These are phyloP conservation scores for Globisporangium spiculum DNA, from an alignment of 352 stramenopile species.

Conservation along the genomic window DNA sequence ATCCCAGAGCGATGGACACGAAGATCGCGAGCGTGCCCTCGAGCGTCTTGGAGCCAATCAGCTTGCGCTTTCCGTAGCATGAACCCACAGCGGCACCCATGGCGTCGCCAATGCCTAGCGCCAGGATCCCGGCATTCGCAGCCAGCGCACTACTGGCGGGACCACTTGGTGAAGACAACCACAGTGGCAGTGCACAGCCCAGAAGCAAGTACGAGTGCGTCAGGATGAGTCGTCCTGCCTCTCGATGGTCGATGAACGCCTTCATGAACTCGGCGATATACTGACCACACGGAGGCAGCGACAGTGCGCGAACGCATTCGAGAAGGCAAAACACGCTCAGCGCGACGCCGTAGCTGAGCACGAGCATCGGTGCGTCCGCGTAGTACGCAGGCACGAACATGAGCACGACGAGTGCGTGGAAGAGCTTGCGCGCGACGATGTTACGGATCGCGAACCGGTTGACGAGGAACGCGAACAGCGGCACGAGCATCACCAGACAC, in stretches of 20 bases:
- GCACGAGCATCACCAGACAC: slow-evolving; percentile 53
- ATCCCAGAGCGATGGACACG: slow-evolving; percentile 51
- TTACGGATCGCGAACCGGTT: slow-evolving; percentile 40
- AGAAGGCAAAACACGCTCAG: slow-evolving; percentile 65
- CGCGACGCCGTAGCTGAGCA: slow-evolving; percentile 76
- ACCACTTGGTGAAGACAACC: slow-evolving; percentile 30
- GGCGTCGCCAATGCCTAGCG: slow-evolving; percentile 68
- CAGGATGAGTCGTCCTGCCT: slow-evolving; percentile 62
- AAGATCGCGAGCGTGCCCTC: slow-evolving; percentile 64
- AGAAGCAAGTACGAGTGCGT: slow-evolving; percentile 81
- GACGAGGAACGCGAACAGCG: slow-evolving; percentile 44
- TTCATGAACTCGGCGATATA: slow-evolving; percentile 59
- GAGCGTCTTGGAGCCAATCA: slow-evolving; percentile 66
- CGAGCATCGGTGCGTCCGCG: slow-evolving; percentile 51
- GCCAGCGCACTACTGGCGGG: slow-evolving; percentile 21
- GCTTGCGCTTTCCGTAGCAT: slow-evolving; percentile 35
- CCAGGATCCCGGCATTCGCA: slow-evolving; percentile 66
- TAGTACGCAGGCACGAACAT: slow-evolving; percentile 76
- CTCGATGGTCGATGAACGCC: slow-evolving; percentile 73
- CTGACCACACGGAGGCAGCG: slow-evolving; percentile 52
- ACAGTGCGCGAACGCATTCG: slow-evolving; percentile 63
- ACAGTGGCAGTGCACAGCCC: slow-evolving; percentile 70
- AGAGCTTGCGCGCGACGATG: slow-evolving; percentile 80
- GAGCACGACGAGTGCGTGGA: slow-evolving; percentile 73
- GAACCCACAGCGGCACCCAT: slow-evolving; percentile 73